These are phyloP conservation scores for Russula dissimulans DNA, from an alignment of 768 basidiomycete genomes.

Conservation along the genomic window DNA sequence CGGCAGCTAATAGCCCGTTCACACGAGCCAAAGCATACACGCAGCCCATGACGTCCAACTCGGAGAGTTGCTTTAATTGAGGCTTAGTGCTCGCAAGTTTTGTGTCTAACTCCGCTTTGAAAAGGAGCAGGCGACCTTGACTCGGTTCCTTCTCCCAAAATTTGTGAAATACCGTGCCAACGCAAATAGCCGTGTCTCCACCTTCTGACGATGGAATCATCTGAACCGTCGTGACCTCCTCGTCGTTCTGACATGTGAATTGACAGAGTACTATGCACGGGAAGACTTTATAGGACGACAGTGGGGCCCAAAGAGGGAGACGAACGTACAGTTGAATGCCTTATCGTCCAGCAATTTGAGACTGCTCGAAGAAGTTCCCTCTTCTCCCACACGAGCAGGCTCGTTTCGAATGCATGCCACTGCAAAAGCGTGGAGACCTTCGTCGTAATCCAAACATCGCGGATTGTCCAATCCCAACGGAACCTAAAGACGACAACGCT, in stretches of 20 bases:
- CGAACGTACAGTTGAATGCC: constrained; percentile 40
- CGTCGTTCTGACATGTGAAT: constrained; percentile 41
- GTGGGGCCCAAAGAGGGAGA: neutral
- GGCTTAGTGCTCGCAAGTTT: constrained; percentile 19
- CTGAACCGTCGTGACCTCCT: constrained; percentile 52
- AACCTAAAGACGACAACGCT: constrained; percentile 36
- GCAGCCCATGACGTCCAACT: constrained; percentile 47
- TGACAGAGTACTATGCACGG: constrained; percentile 34
- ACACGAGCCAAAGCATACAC: constrained; percentile 54
- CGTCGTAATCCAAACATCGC: constrained; percentile 52
- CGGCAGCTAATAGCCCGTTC: constrained; percentile 47
- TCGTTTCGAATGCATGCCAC: constrained; percentile 50
- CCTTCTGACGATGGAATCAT: constrained; percentile 25
- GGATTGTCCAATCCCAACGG: constrained; percentile 68
- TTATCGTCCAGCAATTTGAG: constrained; percentile 61
- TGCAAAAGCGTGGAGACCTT: constrained; percentile 47
- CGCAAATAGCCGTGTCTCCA: constrained; percentile 26
- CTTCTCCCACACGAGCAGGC: constrained; percentile 46
- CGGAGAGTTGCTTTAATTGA: constrained; percentile 30
- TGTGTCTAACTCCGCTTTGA: constrained; percentile 31
- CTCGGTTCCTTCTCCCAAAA: constrained; percentile 28
- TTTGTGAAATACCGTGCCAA: constrained; percentile 32
- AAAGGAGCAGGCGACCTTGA: constrained; percentile 53
- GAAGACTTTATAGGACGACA: neutral
- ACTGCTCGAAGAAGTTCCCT: constrained; percentile 38